These are phyloP conservation scores for Hypoxylon sp. DNA, from an alignment of 2,329 filamentous ascomycete species.

Conservation along the genomic window DNA sequence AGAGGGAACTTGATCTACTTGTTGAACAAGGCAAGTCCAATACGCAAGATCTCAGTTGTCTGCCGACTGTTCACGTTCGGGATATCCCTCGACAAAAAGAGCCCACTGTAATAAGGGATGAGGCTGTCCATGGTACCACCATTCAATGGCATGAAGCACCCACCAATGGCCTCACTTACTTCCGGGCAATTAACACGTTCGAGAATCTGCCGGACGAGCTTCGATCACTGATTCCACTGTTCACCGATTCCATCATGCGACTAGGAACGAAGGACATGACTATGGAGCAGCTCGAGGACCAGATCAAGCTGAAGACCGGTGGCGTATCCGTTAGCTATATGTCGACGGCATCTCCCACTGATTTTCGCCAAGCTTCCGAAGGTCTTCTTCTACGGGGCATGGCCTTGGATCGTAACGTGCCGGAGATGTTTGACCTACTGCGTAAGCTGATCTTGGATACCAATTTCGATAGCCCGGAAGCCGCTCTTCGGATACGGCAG, in stretches of 20 bases:
- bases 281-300: slow-evolving; percentile 95
- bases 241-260: slow-evolving; percentile 92
- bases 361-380: slow-evolving; percentile 78
- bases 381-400: slow-evolving; percentile 87
- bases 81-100: slow-evolving; percentile 88
- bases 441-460: slow-evolving; percentile 85
- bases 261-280: slow-evolving; percentile 87
- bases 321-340: slow-evolving; percentile 89
- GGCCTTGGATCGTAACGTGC: slow-evolving; percentile 89
- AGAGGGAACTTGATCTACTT: slow-evolving; percentile 83
- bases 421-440: slow-evolving; percentile 89
- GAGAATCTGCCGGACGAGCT: slow-evolving; percentile 86
- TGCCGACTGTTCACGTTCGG: slow-evolving; percentile 87
- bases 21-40: slow-evolving; percentile 86
- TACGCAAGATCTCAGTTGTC: slow-evolving; percentile 84
- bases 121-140: slow-evolving; percentile 72
- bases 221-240: slow-evolving; percentile 85
- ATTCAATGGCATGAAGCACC: slow-evolving; percentile 93
- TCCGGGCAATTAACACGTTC: slow-evolving; percentile 86
- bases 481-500: slow-evolving; percentile 84
- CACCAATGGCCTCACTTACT: slow-evolving; percentile 96
- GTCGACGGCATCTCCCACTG: slow-evolving; percentile 79
- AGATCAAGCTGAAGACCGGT: slow-evolving; percentile 96
- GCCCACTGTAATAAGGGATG: slow-evolving; percentile 68
- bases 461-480: slow-evolving; percentile 86